Evolutionary conservation across 2,329 filamentous ascomycete genomes (phyloP).

Genomic region (Pyrenochaeta sp.): DNA sequence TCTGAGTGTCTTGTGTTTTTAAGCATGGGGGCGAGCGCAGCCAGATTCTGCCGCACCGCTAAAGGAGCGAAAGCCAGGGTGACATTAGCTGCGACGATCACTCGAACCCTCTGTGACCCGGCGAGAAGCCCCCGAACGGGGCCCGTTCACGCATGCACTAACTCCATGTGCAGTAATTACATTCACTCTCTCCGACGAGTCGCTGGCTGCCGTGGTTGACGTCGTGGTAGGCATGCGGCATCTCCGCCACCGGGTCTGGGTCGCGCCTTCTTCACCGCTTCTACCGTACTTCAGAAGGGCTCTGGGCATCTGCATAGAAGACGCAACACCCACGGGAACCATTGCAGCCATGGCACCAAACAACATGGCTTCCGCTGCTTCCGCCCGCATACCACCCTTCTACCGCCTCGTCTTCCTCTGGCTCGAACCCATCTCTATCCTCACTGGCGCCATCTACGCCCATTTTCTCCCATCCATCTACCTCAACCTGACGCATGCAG

Average conservation of each 20-base stretch:
- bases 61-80: slow-evolving; percentile 5
- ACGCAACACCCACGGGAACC: slow-evolving; percentile 12
- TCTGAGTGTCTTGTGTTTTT: slow-evolving; percentile 4
- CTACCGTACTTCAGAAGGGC: not conserved
- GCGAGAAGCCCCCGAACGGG: not conserved
- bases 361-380: slow-evolving; percentile 30
- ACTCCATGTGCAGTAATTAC: not conserved
- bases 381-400: slow-evolving; percentile 62
- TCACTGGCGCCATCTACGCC: slow-evolving; percentile 63
- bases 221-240: not conserved
- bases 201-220: not conserved
- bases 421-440: slow-evolving; percentile 68
- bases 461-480: slow-evolving; percentile 64
- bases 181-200: not conserved
- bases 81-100: slow-evolving; percentile 5
- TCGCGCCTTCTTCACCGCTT: not conserved
- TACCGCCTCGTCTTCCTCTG: slow-evolving; percentile 80
- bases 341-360: not conserved
- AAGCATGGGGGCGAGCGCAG: slow-evolving; percentile 2
- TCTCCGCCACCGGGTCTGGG: not conserved
- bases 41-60: slow-evolving; percentile 7
- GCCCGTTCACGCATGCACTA: not conserved
- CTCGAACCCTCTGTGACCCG: not conserved
- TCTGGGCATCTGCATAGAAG: slow-evolving; percentile 12
- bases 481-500: slow-evolving; percentile 69